Percentiles rank a stretch among this genome's conserved stretches.
These are phyloP conservation scores for Pseudopediastrum boryanum DNA, from an alignment of 139 green algal species.

Conservation along the genomic window DNA sequence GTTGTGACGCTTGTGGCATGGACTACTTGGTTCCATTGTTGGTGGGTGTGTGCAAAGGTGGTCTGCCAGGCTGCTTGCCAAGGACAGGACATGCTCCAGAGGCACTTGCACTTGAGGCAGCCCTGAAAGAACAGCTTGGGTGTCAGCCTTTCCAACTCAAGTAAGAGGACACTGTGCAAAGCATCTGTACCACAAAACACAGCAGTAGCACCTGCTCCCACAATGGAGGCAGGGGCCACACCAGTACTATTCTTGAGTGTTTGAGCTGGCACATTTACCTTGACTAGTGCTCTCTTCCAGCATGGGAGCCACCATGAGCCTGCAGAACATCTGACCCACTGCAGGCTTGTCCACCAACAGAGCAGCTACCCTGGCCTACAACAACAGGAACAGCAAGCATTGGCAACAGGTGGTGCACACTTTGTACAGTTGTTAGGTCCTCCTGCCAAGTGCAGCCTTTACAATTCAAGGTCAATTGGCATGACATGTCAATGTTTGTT, in stretches of 20 bases:
- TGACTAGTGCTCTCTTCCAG: no score
- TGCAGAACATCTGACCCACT: slow-evolving; percentile 68
- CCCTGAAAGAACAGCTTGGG: neutral
- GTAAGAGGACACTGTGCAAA: no score
- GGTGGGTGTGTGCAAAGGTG: slow-evolving; percentile 54
- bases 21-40: slow-evolving; percentile 4
- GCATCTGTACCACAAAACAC: no score
- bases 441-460: no score
- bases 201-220: no score
- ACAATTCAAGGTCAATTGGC: no score
- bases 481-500: no score
- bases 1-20: slow-evolving; percentile 4
- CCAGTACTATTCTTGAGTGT: no score
- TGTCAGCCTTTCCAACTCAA: no score
- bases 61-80: slow-evolving; percentile 44
- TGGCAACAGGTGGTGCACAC: neutral
- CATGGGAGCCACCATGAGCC: slow-evolving; percentile 38
- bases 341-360: slow-evolving; percentile 67
- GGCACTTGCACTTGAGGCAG: slow-evolving; percentile 43
- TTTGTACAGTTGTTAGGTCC: neutral
- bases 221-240: no score
- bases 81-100: slow-evolving; percentile 53
- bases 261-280: no score
- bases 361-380: slow-evolving; percentile 58
- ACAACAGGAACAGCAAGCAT: neutral